Base-by-base conservation (phyloP, 2,329 filamentous ascomycete species). In the Colletotrichum tropicale region DNA sequence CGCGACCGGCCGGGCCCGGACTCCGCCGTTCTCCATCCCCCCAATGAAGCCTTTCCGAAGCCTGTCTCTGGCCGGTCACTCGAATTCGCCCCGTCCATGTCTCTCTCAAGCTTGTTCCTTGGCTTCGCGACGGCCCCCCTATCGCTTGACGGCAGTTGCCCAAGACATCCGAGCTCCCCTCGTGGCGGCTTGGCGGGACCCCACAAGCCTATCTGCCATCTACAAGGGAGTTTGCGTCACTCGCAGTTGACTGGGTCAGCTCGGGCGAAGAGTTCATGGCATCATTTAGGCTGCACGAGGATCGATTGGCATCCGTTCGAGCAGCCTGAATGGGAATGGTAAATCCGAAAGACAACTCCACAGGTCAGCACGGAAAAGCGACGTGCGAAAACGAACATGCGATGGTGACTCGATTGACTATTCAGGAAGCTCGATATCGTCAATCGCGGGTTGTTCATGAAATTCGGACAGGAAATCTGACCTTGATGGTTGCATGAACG, bases 141-240 rank as follows among this genome's bases (percentile, higher is more conserved):
- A 21, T 58, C 43, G 28, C 48, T 67, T 24, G 56, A 52, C 56
- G 56, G 67, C 62, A 43, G 61, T 72, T 58, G 60, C 62, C 38
- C 61, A 43, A 61, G 28, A 21, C 68, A 28, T 38, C 72, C 61
- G 61, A 55, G 73, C 56, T 60, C 38, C 69, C 64, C 30, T 69
- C 34, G 26, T 64, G 26, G 73, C 56, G 70, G 62, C 73, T 75
- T 75, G 70, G 73, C 73, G 56, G 34, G 26, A 61, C 55, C 21
- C 69, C 73, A 21, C 64, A 58, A 21, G 43, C 34, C n/a, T 36
- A 58, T 68, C 70, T 21, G 56, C 36, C 56, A 52, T 21, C 13
- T 8, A 38, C 68, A 66, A 34, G 72, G 62, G 30, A 61, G 9
- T 64, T 61, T 65, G 61, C 72, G 60, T 56, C 34, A 48, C 48